These are phyloP conservation scores for Mollisia scopiformis DNA, from an alignment of 2,329 filamentous ascomycete genomes.

Conservation along the genomic window DNA sequence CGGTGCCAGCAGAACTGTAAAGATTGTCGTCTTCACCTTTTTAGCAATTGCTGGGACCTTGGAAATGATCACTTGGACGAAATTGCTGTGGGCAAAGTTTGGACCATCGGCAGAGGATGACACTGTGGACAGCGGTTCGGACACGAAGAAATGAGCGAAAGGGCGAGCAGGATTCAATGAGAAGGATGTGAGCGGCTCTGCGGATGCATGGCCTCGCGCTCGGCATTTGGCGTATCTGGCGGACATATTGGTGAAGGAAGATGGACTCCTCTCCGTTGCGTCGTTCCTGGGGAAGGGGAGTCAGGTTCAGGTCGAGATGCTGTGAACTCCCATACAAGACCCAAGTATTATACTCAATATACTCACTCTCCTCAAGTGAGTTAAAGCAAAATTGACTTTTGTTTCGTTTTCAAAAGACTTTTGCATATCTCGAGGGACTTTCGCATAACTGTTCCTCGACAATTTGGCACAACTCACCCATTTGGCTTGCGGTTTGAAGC, in stretches of 20 bases:
- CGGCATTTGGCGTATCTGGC: not conserved
- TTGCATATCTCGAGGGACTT: too few relatives aligned
- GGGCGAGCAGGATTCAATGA: not conserved
- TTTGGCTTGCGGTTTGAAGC: too few relatives aligned
- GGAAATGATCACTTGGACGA: conserved; percentile 12
- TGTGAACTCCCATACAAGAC: too few relatives aligned
- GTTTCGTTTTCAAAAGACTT: too few relatives aligned
- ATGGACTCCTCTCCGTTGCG: not conserved
- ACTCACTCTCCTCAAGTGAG: not conserved
- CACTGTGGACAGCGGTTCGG: not conserved
- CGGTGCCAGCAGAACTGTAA: conserved; percentile 18
- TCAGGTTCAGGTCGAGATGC: not conserved
- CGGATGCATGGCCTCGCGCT: not conserved
- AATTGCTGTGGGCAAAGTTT: conserved; percentile 9
- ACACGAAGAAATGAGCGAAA: not conserved
- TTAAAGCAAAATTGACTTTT: not conserved
- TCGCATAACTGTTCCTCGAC: too few relatives aligned
- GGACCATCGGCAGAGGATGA: not conserved
- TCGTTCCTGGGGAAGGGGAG: not conserved
- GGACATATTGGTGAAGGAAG: not conserved
- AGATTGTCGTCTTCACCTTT: conserved; percentile 11
- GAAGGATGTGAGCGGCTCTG: not conserved
- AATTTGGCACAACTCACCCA: too few relatives aligned
- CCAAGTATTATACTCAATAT: not conserved
- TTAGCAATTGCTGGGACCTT: conserved; percentile 13